Evolutionary conservation across 2,329 filamentous ascomycete genomes (phyloP), one percentile per base, ranked within the genome.

Genomic region (Colletotrichum siamense): DNA sequence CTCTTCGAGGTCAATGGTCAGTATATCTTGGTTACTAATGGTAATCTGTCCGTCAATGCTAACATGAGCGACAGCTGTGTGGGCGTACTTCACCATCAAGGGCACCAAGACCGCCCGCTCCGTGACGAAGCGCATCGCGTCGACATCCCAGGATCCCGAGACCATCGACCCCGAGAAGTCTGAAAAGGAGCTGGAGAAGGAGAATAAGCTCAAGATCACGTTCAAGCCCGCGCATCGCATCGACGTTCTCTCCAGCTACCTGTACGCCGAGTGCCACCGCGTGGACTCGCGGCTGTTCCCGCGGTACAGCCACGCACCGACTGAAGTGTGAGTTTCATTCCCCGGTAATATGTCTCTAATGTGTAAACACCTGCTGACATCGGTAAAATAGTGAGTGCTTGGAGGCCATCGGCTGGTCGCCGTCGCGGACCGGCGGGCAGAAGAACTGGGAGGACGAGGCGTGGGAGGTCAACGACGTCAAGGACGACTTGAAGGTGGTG

Each of bases 41-140:
- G 5, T 18, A 26, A 39, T n/a, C 13, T 4, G 1, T 16, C 4
- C 8, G n/a, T 2, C 16, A 8, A 18, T 44, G 10, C 64, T 76
- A 30, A 76, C 26, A 3, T 26, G 3, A 2, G 1, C 4, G 1
- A 49, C 26, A 76, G 73, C 73, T 8, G 70, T 76, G 13, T 76
- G 73, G 73, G 73, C 73, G 4, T 76, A 76, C 64, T 73, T 76
- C 69, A 76, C 73, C 26, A 76, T 76, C 64, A 76, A 73, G 59
- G 73, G 73, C 49, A 68, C 73, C 57, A 76, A 76, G 63, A 76
- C 73, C 6, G 73, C 73, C 8, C 73, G 73, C 10, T 76, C 73
- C 15, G 73, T 76, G 16, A 76, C 73, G 8, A 76, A 76, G 22
- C 69, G 73, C 36, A 67, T 76, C 32, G 28, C 73, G 6, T 76